Evolutionary conservation across 2,329 filamentous ascomycete species (phyloP), one percentile per base, ranked within the genome.

Genomic region (Mycocentrospora acerina): DNA sequence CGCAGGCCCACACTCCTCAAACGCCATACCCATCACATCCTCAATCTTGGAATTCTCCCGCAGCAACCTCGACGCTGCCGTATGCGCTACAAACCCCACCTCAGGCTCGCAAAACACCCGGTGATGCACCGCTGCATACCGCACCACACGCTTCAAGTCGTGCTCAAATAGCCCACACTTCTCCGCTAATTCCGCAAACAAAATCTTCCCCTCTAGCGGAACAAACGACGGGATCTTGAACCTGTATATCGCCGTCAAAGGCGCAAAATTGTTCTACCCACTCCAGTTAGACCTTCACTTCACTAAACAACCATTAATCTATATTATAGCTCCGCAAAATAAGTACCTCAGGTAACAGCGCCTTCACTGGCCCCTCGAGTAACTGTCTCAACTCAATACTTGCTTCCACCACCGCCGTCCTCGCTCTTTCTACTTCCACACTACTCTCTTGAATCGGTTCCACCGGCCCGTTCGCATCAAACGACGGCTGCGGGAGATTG

Each of bases 71-170:
- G 53, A 56, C 3, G 44, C 44, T 7, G 51, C 52, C 4, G 67
- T 73, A 44, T 75, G 72, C 3, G 66, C 63, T 4, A 75, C 67
- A 11, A 56, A 50, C 3, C 66, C 70, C 3, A 55, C 45, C 11
- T 54, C 37, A 0, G 68, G 69, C 48, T 74, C 72, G 16, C 44
- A 39, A 37, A 75, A 74, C 15, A 73, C 48, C 29, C 62, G 61
- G 42, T 46, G 34, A 16, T 69, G 68, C 1, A 62, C 59, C 42
- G 71, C 68, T 19, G 68, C 67, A 24, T 68, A 60, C 10, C 71
- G 69, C 16, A 72, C 30, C 1, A 74, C 44, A 15, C 71, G 69
- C 17, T 58, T 50, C 7, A 69, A 19, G 28, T 51, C 44, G 6
- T 47, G 31, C 13, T 42, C 47, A 10, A 32, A 29, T 10, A 46